These are phyloP conservation scores for Botrytis porri DNA, from an alignment of 2,329 filamentous ascomycete species.

Conservation along the genomic window DNA sequence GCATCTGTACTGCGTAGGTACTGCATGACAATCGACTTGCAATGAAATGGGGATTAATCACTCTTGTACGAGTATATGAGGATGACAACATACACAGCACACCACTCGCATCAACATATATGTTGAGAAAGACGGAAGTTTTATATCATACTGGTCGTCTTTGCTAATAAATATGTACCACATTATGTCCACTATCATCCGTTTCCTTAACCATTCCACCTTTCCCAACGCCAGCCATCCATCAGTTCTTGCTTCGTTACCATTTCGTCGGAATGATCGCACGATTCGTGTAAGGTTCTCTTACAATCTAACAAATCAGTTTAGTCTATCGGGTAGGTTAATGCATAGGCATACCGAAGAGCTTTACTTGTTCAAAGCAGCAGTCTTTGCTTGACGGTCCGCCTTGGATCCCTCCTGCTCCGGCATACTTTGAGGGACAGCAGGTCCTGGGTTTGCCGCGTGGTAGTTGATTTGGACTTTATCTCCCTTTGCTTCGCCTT, in stretches of 20 bases:
- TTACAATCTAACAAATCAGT: slow-evolving; percentile 11
- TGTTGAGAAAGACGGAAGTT: not conserved
- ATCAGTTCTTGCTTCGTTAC: slow-evolving; percentile 2
- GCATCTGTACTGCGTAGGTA: not conserved
- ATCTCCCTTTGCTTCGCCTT: slow-evolving; percentile 44
- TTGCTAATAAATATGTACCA: slow-evolving; percentile 6
- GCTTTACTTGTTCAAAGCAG: slow-evolving; percentile 24
- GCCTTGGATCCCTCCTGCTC: slow-evolving; percentile 62
- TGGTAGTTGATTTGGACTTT: slow-evolving; percentile 50
- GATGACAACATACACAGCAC: not conserved
- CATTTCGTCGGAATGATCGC: not conserved
- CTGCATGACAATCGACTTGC: not conserved
- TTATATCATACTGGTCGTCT: not conserved
- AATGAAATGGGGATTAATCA: not conserved
- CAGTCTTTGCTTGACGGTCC: slow-evolving; percentile 53
- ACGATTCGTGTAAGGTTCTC: not conserved
- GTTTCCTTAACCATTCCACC: not conserved
- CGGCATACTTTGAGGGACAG: slow-evolving; percentile 52
- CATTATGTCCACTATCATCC: not conserved
- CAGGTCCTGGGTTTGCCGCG: slow-evolving; percentile 57
- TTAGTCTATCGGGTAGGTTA: not conserved
- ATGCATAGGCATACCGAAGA: slow-evolving; percentile 28
- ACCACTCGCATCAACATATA: not conserved
- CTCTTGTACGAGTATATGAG: not conserved
- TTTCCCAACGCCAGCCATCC: slow-evolving; percentile 13